These are phyloP conservation scores for Colletotrichum euphorbiae DNA, from an alignment of 2,329 filamentous ascomycete species.

Conservation along the genomic window DNA sequence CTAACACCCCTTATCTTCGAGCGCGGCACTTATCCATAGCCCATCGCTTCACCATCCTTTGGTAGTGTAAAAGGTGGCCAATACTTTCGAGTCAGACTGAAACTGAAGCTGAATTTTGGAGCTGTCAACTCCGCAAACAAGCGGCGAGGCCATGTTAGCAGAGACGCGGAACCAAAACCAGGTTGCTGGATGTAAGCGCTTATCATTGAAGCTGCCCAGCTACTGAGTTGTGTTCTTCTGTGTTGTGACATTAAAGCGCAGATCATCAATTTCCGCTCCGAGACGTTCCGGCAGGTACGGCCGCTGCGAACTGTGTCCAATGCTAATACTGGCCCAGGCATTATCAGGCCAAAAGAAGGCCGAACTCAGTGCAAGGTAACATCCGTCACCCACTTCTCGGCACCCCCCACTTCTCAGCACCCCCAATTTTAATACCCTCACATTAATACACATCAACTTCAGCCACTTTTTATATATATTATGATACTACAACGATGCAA, in stretches of 20 bases:
- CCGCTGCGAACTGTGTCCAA: slow-evolving; percentile 55
- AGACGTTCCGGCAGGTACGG: slow-evolving; percentile 50
- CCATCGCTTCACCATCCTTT: slow-evolving; percentile 57
- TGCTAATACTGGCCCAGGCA: slow-evolving; percentile 52
- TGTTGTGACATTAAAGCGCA: neutral
- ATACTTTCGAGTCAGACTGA: slow-evolving; percentile 33
- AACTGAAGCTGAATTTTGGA: neutral
- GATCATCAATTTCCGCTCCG: slow-evolving; percentile 39
- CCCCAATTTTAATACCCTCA: too few relatives aligned
- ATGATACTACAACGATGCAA: too few relatives aligned
- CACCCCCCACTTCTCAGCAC: too few relatives aligned
- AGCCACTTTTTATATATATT: too few relatives aligned
- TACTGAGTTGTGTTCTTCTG: neutral
- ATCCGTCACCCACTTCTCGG: too few relatives aligned
- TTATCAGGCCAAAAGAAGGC: slow-evolving; percentile 41
- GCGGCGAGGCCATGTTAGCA: slow-evolving; percentile 71
- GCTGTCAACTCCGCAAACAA: neutral
- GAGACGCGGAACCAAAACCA: slow-evolving; percentile 89
- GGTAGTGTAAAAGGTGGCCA: slow-evolving; percentile 53
- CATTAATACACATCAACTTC: too few relatives aligned
- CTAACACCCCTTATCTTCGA: neutral
- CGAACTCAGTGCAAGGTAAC: neutral
- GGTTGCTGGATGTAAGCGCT: slow-evolving; percentile 48
- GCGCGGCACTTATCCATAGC: slow-evolving; percentile 47
- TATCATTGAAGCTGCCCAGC: neutral